Conservation (phyloP, 1,284 basidiomycete genomes). For the Schizophyllum amplum region DNA sequence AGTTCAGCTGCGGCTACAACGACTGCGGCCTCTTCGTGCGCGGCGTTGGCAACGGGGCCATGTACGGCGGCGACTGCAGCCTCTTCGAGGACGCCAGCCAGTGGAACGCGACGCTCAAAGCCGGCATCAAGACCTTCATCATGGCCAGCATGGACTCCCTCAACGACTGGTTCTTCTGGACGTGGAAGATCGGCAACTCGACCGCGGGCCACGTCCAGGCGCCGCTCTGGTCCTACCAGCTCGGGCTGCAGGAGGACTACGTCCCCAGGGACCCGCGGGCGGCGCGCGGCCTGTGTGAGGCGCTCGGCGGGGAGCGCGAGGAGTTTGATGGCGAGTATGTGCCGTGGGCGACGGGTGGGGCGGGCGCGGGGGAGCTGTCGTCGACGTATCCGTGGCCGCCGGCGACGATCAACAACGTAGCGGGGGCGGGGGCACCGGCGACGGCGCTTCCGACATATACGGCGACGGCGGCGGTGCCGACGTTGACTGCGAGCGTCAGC, state of each 20-base stretch:
- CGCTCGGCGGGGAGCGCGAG: too few relatives aligned
- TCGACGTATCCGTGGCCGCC: constrained; percentile 54
- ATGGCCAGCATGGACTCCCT: constrained; percentile 42
- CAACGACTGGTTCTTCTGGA: constrained; percentile 32
- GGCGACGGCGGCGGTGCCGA: constrained; percentile 50
- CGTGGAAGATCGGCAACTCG: constrained; percentile 51
- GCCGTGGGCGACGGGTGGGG: constrained; percentile 73
- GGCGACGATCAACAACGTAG: constrained; percentile 34
- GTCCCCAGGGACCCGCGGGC: constrained; percentile 73
- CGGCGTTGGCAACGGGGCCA: constrained; percentile 38
- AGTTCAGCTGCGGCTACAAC: constrained; percentile 49
- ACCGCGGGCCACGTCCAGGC: constrained; percentile 50
- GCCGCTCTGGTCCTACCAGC: constrained; percentile 77
- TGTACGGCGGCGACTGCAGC: constrained; percentile 38
- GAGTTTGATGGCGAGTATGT: constrained; percentile 52
- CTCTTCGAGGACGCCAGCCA: constrained; percentile 44
- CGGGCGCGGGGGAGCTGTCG: constrained; percentile 55
- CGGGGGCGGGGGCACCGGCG: constrained; percentile 24
- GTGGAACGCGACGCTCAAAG: constrained; percentile 48
- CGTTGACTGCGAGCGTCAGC: constrained; percentile 22
- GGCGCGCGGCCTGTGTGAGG: constrained; percentile 56
- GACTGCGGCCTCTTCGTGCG: constrained; percentile 57
- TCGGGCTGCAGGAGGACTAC: constrained; percentile 75
- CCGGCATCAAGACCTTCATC: constrained; percentile 43
- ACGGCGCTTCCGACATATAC: constrained; percentile 60